Evolutionary conservation across 2,329 filamentous ascomycete genomes (phyloP).

Genomic region (Colletotrichum tofieldiae): DNA sequence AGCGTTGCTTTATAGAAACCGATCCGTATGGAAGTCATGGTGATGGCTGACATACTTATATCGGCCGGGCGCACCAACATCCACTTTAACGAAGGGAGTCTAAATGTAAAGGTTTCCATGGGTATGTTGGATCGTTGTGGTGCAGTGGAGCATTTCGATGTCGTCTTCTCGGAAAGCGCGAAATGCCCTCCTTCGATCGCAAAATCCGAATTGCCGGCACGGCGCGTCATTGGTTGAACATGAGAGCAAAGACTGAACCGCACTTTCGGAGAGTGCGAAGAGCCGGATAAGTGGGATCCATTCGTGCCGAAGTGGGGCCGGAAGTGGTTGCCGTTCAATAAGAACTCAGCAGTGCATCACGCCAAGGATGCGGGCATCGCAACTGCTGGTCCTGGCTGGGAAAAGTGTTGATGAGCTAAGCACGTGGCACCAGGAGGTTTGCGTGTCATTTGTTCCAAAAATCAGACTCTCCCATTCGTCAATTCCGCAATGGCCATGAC

Average conservation of each 20-base stretch:
- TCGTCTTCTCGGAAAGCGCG: constrained; percentile 22
- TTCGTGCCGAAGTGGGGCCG: neutral
- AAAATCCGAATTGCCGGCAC: neutral
- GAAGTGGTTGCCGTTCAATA: neutral
- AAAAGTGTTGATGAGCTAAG: constrained; percentile 9
- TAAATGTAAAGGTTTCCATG: neutral
- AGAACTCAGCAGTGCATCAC: neutral
- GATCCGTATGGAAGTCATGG: neutral
- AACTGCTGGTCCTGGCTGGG: neutral
- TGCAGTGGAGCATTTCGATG: neutral
- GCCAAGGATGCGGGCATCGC: neutral
- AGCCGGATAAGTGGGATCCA: neutral
- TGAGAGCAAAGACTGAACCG: neutral
- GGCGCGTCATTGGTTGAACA: neutral
- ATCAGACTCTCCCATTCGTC: constrained; percentile 7
- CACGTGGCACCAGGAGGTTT: constrained; percentile 2
- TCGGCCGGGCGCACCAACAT: neutral
- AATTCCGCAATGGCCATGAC: neutral
- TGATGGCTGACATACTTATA: neutral
- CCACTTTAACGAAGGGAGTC: neutral
- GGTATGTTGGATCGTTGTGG: neutral
- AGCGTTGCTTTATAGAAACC: neutral
- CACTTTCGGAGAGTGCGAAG: constrained; percentile 39
- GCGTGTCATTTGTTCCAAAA: neutral
- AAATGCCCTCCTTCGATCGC: constrained; percentile 4